Base-by-base conservation (phyloP, 1,284 basidiomycete species). In the Chondrostereum purpureum region DNA sequence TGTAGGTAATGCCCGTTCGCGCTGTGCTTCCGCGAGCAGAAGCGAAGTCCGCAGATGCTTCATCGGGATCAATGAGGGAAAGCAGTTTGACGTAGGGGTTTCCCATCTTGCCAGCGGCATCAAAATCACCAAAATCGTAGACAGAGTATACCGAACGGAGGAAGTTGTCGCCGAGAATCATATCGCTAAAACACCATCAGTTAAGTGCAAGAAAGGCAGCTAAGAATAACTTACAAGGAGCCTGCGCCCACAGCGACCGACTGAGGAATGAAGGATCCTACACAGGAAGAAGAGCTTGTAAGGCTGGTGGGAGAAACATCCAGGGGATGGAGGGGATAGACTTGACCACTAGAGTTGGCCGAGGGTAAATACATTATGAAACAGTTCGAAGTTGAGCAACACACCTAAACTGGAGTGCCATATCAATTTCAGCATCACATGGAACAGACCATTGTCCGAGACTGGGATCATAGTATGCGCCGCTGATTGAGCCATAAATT, bases 71-170 rank as follows among this genome's bases (percentile, higher is more conserved):
- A 47, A 82, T 64, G 44, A 88, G 69, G 16, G 84, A 66, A 48
- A 88, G 70, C 27, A 90, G 63, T 61, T 83, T 79, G 64, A 90
- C 72, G 60, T 83, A 88, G 2, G 87, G 88, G 56, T 80, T 63
- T 37, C 83, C 84, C 78, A 81, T 80, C 16, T 71, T 63, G 31
- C 75, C 75, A 3, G 70, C 65, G 10, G 69, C 60, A 56, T 81
- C 75, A 55, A 80, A 88, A 63, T 90, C 85, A 17, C 90, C 90
- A 58, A 88, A 90, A 62, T 92, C 85, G 61, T 92, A 93, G 44
- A 92, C 68, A 12, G 88, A 78, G 65, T 92, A 92, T 34, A 88
- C 66, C 5, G 88, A 88, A 45, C 90, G 86, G 48, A 91, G 72
- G 59, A 88, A 74, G 55, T 85, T 88, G 62, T 86, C 87, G 23